Evolutionary conservation across 139 green algal genomes (phyloP).

Genomic region (Coelastrella sp.): DNA sequence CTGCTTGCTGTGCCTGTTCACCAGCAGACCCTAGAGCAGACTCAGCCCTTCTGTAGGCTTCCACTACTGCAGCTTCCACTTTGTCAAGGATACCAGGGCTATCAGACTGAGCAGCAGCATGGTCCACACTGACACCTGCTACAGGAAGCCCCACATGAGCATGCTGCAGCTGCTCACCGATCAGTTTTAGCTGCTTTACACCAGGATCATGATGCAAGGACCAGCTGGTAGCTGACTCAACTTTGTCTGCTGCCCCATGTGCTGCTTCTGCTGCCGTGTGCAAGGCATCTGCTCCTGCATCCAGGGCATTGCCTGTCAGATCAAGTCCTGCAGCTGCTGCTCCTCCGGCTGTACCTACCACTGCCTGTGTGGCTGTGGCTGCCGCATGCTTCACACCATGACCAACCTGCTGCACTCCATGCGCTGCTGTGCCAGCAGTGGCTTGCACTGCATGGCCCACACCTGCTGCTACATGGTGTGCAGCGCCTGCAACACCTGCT

Average conservation of each 20-base stretch:
- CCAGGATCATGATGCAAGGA: neutral
- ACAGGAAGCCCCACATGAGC: neutral
- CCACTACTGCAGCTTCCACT: neutral
- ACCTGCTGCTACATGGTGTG: neutral
- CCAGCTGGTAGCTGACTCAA: neutral
- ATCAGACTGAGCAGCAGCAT: neutral
- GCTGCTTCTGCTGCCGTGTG: constrained; percentile 21
- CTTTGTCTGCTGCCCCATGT: neutral
- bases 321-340: constrained; percentile 29
- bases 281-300: constrained; percentile 23
- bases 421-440: neutral
- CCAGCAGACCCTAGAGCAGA: neutral
- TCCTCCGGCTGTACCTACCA: neutral
- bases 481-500: neutral
- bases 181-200: neutral
- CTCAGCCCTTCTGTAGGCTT: neutral
- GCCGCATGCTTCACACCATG: neutral
- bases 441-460: neutral
- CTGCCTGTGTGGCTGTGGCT: neutral
- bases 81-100: neutral
- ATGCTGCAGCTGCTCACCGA: neutral
- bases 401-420: constrained; percentile 9
- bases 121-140: neutral
- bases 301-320: neutral
- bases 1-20: neutral